These are phyloP conservation scores for Alternaria rosae DNA, from an alignment of 2,329 filamentous ascomycete species.

Conservation along the genomic window DNA sequence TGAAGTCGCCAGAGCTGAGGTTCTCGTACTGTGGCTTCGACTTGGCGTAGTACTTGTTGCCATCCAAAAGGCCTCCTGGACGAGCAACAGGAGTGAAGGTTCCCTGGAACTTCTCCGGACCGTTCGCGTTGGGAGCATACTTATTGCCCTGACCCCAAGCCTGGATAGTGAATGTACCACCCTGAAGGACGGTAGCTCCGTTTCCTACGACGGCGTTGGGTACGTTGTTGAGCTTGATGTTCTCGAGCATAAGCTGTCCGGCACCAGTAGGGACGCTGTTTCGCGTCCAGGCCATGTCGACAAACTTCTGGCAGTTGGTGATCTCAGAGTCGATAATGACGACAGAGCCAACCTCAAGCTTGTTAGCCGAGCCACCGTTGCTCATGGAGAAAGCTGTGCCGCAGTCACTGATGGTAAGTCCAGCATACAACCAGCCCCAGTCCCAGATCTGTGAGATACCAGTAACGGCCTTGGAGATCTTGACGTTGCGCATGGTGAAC, in stretches of 20 bases:
- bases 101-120: conserved; percentile 58
- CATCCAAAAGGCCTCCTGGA: conserved; percentile 57
- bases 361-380: conserved; percentile 34
- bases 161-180: conserved; percentile 44
- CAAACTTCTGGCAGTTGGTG: conserved; percentile 58
- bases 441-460: conserved; percentile 67
- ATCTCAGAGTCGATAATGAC: conserved; percentile 65
- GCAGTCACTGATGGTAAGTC: conserved; percentile 62
- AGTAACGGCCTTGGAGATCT: conserved; percentile 60
- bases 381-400: conserved; percentile 62
- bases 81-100: conserved; percentile 55
- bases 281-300: conserved; percentile 54
- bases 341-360: conserved; percentile 61
- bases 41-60: conserved; percentile 58
- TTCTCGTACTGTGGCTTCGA: conserved; percentile 60
- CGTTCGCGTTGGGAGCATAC: conserved; percentile 49
- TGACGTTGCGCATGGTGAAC: conserved; percentile 66
- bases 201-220: conserved; percentile 42
- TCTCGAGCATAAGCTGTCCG: conserved; percentile 64
- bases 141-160: conserved; percentile 49
- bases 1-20: conserved; percentile 68
- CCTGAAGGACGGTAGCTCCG: conserved; percentile 38
- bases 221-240: conserved; percentile 53
- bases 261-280: conserved; percentile 54
- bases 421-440: conserved; percentile 66